Base-by-base conservation (phyloP, 225 moss, liverwort and hornwort species). In the Anthoceros angustus region DNA sequence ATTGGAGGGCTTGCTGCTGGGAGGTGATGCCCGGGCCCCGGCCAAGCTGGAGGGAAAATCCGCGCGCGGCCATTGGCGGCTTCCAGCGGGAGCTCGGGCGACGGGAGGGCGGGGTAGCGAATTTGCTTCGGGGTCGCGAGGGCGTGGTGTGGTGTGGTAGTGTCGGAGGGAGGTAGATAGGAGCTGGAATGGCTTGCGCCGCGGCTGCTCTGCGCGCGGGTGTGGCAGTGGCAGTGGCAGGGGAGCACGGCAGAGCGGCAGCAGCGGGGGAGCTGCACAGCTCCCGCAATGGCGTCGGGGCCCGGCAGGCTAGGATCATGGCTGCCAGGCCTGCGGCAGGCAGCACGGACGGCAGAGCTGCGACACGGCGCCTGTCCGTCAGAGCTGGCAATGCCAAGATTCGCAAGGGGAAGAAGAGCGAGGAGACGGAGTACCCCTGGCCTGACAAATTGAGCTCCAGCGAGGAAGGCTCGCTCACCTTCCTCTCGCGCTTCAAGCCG, bases 341-440 rank as follows among this genome's bases (percentile, higher is more conserved):
- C 0, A 5, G 55, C 55, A 20, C 18, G 55, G 55, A 55, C 23
- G 55, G 8, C 8, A 55, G 14, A 55, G 55, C 23, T 8, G 4
- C n/a, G 10, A 55, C n/a, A 18, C 55, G 23, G 55, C 18, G 5
- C 7, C 4, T 55, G 55, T 20, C n/a, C 55, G 55, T 55, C n/a
- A 55, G 55, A 23, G 55, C 55, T 55, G 55, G 55, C 55, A 55
- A 55, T 55, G 91, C 95, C 11, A 90, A 88, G 72, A 87, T 90
- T 69, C 82, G 84, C 69, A 90, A 91, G 77, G 94, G 94, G 10
- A 95, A 91, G 86, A 95, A 88, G 85, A 83, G 80, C 23, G 77
- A 69, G 10, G 95, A 91, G 71, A 72, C 86, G 63, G 95, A 91
- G 23, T 95, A 95, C 41, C 95, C 95, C 11, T 95, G 95, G 95